Conservation (phyloP, 1,284 basidiomycete genomes). For the Apiotrichum mycotoxinovorans region DNA sequence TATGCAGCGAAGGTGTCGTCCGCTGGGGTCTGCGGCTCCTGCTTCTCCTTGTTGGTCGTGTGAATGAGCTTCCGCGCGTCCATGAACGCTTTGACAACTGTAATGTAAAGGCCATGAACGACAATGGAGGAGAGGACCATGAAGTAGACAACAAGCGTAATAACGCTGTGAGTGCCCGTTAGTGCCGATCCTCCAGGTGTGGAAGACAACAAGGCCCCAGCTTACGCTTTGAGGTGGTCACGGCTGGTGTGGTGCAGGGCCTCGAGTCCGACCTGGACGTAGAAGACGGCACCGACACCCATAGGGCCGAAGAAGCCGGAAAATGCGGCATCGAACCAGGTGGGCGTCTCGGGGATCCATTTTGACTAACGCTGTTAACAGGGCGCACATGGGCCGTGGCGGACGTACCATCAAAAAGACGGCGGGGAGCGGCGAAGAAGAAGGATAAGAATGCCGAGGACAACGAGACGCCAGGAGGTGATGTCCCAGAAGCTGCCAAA, state of each 20-base stretch:
- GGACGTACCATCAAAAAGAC: conserved; percentile 62
- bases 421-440: conserved; percentile 72
- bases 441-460: conserved; percentile 73
- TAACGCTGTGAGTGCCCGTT: too few species aligned
- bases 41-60: too few species aligned
- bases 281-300: conserved; percentile 54
- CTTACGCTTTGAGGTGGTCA: conserved; percentile 40
- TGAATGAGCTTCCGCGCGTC: too few species aligned
- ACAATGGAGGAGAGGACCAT: conserved; percentile 54
- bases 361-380: conserved; percentile 22
- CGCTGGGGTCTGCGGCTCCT: too few species aligned
- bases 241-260: conserved; percentile 49
- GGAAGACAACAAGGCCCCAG: not conserved
- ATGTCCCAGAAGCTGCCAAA: conserved; percentile 54
- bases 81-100: too few species aligned
- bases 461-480: conserved; percentile 74
- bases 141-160: conserved; percentile 55
- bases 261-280: conserved; percentile 53
- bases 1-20: too few species aligned
- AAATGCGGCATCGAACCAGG: conserved; percentile 43
- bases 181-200: too few species aligned
- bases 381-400: not conserved
- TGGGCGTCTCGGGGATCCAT: conserved; percentile 42
- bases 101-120: conserved; percentile 52
- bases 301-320: conserved; percentile 50